Conservation (phyloP, 148 eudicot species). For the Persicaria maculosa region DNA sequence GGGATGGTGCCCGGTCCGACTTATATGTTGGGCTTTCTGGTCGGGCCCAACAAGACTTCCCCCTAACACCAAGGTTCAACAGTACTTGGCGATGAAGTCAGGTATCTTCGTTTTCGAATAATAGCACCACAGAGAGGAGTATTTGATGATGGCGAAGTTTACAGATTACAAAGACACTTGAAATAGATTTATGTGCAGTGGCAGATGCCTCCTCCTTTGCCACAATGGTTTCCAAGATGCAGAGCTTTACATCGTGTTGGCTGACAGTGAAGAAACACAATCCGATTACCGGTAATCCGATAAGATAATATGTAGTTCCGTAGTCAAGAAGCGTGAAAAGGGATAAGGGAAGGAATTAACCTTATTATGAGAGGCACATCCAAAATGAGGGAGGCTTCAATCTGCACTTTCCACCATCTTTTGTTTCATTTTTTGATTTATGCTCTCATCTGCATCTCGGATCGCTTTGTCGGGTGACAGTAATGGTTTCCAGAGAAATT, state of each 20-base stretch:
- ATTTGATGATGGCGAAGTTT: neutral
- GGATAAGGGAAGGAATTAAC: constrained; percentile 47
- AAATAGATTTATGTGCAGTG: neutral
- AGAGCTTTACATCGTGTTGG: constrained; percentile 16
- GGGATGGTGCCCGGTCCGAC: too few relatives aligned
- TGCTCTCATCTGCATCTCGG: constrained; percentile 15
- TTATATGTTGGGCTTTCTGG: too few relatives aligned
- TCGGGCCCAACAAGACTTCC: too few relatives aligned
- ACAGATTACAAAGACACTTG: neutral
- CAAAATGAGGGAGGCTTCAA: constrained; percentile 15
- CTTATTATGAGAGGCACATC: constrained; percentile 12
- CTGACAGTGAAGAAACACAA: constrained; percentile 41
- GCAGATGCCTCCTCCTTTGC: constrained; percentile 4
- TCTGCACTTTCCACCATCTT: constrained; percentile 23
- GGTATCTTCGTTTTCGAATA: neutral
- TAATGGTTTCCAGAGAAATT: too few relatives aligned
- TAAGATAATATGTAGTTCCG: constrained; percentile 12
- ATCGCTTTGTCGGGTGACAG: too few relatives aligned
- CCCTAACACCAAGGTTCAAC: too few relatives aligned
- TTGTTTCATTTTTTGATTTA: constrained; percentile 20
- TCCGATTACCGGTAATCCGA: constrained; percentile 38
- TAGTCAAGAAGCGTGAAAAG: constrained; percentile 13
- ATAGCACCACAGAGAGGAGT: neutral
- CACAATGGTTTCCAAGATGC: constrained; percentile 3
- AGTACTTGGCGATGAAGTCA: neutral